Percentiles rank a stretch among this genome's conserved stretches.
Conservation (phyloP, 2,329 filamentous ascomycete genomes). For the Fusarium sp. region DNA sequence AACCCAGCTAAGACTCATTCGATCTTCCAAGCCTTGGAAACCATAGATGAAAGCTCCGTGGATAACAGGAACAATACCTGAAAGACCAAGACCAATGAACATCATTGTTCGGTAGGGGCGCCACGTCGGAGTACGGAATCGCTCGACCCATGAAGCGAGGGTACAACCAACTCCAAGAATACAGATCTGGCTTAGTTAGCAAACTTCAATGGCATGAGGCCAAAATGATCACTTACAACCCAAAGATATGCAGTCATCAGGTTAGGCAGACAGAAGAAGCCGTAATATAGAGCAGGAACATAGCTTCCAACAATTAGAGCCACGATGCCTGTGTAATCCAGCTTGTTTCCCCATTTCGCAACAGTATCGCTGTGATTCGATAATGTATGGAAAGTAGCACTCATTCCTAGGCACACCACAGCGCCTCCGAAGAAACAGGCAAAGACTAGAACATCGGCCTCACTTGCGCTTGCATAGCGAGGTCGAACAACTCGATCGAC, state of each 20-base stretch:
- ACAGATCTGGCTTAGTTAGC: constrained; percentile 70
- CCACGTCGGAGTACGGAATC: constrained; percentile 85
- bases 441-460: constrained; percentile 76
- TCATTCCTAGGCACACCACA: constrained; percentile 79
- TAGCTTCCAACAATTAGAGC: constrained; percentile 91
- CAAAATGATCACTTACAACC: constrained; percentile 65
- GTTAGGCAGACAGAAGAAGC: constrained; percentile 75
- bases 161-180: constrained; percentile 81
- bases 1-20: constrained; percentile 85
- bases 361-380: constrained; percentile 85
- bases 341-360: constrained; percentile 85
- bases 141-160: constrained; percentile 80
- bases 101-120: constrained; percentile 87
- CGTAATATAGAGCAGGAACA: constrained; percentile 88
- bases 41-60: constrained; percentile 80
- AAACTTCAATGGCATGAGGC: background rate
- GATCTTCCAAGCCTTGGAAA: constrained; percentile 69
- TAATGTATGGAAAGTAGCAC: constrained; percentile 85
- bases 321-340: constrained; percentile 96
- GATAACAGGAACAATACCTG: constrained; percentile 83
- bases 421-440: constrained; percentile 83
- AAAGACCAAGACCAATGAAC: constrained; percentile 89
- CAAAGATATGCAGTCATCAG: constrained; percentile 78
- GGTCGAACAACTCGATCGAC: constrained; percentile 69
- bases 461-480: constrained; percentile 71